Evolutionary conservation across 768 basidiomycete genomes (phyloP).

Genomic region (Mycena metata): DNA sequence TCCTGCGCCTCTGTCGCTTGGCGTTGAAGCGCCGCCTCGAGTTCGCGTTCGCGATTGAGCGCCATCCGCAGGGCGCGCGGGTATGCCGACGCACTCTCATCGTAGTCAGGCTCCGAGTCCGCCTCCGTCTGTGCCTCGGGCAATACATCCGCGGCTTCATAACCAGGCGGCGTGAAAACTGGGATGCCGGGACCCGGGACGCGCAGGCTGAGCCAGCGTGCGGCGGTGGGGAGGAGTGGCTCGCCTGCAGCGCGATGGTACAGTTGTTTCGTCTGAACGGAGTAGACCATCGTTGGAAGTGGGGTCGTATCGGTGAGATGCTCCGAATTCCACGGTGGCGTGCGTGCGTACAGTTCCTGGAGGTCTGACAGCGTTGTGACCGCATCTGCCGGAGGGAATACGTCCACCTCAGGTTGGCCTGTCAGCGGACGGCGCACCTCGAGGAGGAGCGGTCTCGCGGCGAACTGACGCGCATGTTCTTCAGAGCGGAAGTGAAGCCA

Average conservation of each 20-base stretch:
- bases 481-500: conserved; percentile 16
- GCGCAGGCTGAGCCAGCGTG: conserved; percentile 28
- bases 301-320: neutral
- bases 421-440: neutral
- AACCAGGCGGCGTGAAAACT: neutral
- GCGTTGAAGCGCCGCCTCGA: conserved; percentile 11
- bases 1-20: neutral
- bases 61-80: conserved; percentile 21
- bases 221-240: neutral
- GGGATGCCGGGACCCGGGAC: conserved; percentile 20
- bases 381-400: neutral
- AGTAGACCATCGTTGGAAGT: neutral
- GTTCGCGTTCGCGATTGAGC: conserved; percentile 28
- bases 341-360: too few species aligned
- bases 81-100: neutral
- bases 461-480: neutral
- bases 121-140: neutral
- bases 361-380: too few species aligned
- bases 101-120: neutral
- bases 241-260: too few species aligned
- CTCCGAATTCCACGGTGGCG: too few species aligned
- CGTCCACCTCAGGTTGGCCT: neutral
- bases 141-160: neutral
- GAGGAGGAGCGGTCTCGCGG: conserved; percentile 21
- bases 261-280: neutral